Percentiles rank a stretch among this genome's conserved stretches.
These are phyloP conservation scores for Phaeolepiota aurea DNA, from an alignment of 768 basidiomycete species.

Conservation along the genomic window DNA sequence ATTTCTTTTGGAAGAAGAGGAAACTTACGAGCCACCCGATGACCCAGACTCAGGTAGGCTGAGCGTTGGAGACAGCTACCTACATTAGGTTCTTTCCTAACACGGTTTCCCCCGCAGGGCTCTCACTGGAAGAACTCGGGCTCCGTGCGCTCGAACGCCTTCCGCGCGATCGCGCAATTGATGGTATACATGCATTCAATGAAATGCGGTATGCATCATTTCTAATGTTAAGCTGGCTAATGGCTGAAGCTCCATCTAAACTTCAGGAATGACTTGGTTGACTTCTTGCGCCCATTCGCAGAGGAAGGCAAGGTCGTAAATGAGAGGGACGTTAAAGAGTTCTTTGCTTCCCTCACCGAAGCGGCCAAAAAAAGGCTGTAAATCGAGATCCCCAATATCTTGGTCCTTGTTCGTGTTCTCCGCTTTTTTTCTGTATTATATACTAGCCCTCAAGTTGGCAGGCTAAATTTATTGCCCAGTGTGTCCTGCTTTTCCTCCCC, in stretches of 20 bases:
- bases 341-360: constrained; percentile 51
- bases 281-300: constrained; percentile 73
- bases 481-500: no score
- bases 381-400: constrained; percentile 1
- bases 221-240: no score
- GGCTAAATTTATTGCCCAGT: no score
- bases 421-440: no score
- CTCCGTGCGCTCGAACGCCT: constrained; percentile 66
- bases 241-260: no score
- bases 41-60: constrained; percentile 77
- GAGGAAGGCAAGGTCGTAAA: constrained; percentile 67
- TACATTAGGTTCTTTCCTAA: neutral
- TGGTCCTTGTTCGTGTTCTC: no score
- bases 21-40: constrained; percentile 78
- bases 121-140: constrained; percentile 79
- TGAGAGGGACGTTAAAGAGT: constrained; percentile 60
- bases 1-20: constrained; percentile 70
- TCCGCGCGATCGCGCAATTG: constrained; percentile 74
- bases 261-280: constrained; percentile 65
- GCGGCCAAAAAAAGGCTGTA: constrained; percentile 18
- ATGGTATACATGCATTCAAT: constrained; percentile 81
- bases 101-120: no score
- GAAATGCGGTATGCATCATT: constrained; percentile 66
- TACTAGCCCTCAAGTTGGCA: no score
- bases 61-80: no score